Evolutionary conservation across 805 yeast species (phyloP).

Genomic region (Nakazawaea populi): DNA sequence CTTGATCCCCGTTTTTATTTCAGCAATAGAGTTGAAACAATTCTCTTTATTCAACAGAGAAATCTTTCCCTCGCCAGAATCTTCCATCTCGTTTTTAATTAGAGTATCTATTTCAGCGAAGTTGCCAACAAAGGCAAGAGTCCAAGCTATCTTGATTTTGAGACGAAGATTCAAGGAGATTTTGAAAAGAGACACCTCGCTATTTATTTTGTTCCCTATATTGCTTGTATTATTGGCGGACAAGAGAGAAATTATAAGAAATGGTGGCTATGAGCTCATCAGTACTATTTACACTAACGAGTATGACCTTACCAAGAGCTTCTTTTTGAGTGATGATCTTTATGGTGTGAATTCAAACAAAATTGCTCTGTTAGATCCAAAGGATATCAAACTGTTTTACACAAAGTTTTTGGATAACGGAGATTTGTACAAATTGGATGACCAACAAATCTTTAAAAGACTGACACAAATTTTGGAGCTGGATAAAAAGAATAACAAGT

Average conservation of each 20-base stretch:
- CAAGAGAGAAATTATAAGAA: slow-evolving; percentile 44
- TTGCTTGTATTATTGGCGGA: slow-evolving; percentile 50
- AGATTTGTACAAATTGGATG: slow-evolving; percentile 45
- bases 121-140: slow-evolving; percentile 53
- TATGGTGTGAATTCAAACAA: slow-evolving; percentile 47
- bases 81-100: slow-evolving; percentile 51
- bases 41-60: slow-evolving; percentile 22
- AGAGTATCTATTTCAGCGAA: slow-evolving; percentile 52
- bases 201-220: slow-evolving; percentile 55
- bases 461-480: slow-evolving; percentile 30
- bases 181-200: slow-evolving; percentile 24
- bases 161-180: slow-evolving; percentile 27
- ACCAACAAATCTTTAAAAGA: slow-evolving; percentile 33
- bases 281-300: slow-evolving; percentile 31
- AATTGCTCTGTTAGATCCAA: slow-evolving; percentile 55
- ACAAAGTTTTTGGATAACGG: slow-evolving; percentile 29
- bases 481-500: slow-evolving; percentile 51
- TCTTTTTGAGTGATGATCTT: slow-evolving; percentile 47
- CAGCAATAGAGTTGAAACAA: slow-evolving; percentile 29
- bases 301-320: slow-evolving; percentile 26
- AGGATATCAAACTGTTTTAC: slow-evolving; percentile 50
- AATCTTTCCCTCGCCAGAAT: slow-evolving; percentile 32
- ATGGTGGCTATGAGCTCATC: slow-evolving; percentile 31
- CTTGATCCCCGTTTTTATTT: slow-evolving; percentile 36
- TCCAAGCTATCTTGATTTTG: slow-evolving; percentile 39